These are phyloP conservation scores for Hibiscus tridactylites DNA, from an alignment of 345 rosid species.

Conservation along the genomic window DNA sequence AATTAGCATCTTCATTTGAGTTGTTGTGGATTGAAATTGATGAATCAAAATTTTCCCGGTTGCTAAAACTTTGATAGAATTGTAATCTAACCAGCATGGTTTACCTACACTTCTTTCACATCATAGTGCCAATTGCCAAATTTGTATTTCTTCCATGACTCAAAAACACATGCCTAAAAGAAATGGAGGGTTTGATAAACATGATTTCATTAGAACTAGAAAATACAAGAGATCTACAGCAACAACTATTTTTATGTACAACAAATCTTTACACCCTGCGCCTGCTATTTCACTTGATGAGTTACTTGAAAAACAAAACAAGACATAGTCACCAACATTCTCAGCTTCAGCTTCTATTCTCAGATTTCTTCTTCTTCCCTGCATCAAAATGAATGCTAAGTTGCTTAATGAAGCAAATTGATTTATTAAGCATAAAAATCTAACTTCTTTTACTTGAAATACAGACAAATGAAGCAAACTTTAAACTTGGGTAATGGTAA, in stretches of 20 bases:
- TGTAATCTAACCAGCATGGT: too few species aligned
- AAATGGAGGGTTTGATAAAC: background rate
- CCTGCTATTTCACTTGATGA: background rate
- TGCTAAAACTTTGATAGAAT: too few species aligned
- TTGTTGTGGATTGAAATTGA: too few species aligned
- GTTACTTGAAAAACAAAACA: background rate
- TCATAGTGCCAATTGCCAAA: too few species aligned
- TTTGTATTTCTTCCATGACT: too few species aligned
- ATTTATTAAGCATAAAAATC: background rate
- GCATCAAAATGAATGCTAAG: background rate
- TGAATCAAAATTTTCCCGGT: too few species aligned
- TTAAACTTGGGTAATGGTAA: background rate
- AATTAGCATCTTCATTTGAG: too few species aligned
- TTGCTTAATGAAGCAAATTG: too few species aligned
- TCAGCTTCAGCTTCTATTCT: background rate
- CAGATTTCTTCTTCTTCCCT: constrained; percentile 20
- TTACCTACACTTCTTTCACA: too few species aligned
- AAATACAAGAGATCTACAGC: background rate
- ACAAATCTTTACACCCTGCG: too few species aligned
- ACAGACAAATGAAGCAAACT: background rate
- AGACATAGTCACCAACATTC: background rate
- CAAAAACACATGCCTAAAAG: too few species aligned
- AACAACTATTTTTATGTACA: background rate
- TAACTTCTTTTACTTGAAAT: background rate
- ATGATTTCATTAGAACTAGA: background rate